A percentile compares a stretch with the other conserved stretches of the same genome.
These are phyloP conservation scores for Fonsecaea pedrosoi DNA, from an alignment of 2,329 filamentous ascomycete genomes.

Conservation along the genomic window DNA sequence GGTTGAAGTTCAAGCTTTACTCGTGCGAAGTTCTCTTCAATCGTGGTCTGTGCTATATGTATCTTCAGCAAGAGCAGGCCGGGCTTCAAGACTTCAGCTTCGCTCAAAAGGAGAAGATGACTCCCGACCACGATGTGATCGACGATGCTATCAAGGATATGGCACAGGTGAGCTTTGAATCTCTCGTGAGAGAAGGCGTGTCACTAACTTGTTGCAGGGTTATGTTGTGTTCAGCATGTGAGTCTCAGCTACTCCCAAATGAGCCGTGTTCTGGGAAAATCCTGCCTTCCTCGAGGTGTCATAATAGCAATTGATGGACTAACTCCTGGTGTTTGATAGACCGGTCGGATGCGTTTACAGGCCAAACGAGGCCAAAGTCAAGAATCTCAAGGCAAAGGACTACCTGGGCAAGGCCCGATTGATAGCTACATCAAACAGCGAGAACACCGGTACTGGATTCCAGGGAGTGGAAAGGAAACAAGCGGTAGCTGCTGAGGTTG, in stretches of 20 bases:
- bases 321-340: slow-evolving; percentile 64
- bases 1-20: slow-evolving; percentile 93
- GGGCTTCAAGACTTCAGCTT: slow-evolving; percentile 90
- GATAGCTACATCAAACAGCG: slow-evolving; percentile 82
- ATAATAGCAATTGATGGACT: not conserved
- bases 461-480: slow-evolving; percentile 76
- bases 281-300: not conserved
- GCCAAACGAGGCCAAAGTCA: slow-evolving; percentile 96
- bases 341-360: slow-evolving; percentile 94
- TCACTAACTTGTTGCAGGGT: slow-evolving; percentile 63
- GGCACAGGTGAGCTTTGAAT: slow-evolving; percentile 72
- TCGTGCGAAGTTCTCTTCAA: slow-evolving; percentile 99
- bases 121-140: slow-evolving; percentile 95
- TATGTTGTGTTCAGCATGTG: slow-evolving; percentile 81
- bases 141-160: slow-evolving; percentile 94
- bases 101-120: slow-evolving; percentile 93
- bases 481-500: slow-evolving; percentile 40
- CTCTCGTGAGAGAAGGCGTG: not conserved
- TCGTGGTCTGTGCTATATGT: slow-evolving; percentile 95
- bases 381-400: slow-evolving; percentile 96
- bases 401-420: slow-evolving; percentile 96
- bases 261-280: not conserved
- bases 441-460: slow-evolving; percentile 83
- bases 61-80: slow-evolving; percentile 86
- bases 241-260: slow-evolving; percentile 11